Evolutionary conservation across 169 alveolate genomes (phyloP), one percentile per base, ranked within the genome.

Genomic region (Cryptosporidium bovis): DNA sequence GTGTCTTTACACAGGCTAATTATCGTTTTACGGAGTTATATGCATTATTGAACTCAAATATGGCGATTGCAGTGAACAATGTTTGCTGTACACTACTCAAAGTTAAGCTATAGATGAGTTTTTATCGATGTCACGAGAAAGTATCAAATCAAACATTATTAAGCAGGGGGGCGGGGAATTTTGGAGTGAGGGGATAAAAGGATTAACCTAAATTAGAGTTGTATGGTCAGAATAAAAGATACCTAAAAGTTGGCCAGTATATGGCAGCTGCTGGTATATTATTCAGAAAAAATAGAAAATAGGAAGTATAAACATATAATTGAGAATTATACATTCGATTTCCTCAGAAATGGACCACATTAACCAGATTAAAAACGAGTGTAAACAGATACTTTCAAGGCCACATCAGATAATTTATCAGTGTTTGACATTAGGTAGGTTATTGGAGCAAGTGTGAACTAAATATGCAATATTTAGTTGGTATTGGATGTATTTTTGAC

Each of bases 351-450:
- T 77, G 87, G 87, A 77, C 46, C 36, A 36, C 16, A 12, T 77
- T 46, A 77, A 24, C 31, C 87, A 77, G 33, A 64, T 64, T 33
- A 77, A 77, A 44, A 77, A 77, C 10, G 87, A 77, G 34, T 68
- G 64, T 27, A 77, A 60, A 40, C 87, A 60, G n/a, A 77, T 77
- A 15, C 64, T 77, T 16, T 77, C 87, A 6, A 77, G 64, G 50
- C 87, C 87, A 15, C 33, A 77, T 53, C 87, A 77, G 56, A 44
- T 50, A 20, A 77, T 77, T n/a, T 62, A 77, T 60, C 87, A 77
- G 31, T 40, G 64, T 31, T 40, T 77, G 44, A 77, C 87, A 6
- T 20, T 77, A 29, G 71, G 87, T 77, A 60, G 56, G 87, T 60
- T 15, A 27, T 18, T 27, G 67, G 24, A 27, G 10, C 48, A 8